phyloP scores from a whole-genome alignment of 768 basidiomycete genomes.

The Phanerochaete carnosa region DNA sequence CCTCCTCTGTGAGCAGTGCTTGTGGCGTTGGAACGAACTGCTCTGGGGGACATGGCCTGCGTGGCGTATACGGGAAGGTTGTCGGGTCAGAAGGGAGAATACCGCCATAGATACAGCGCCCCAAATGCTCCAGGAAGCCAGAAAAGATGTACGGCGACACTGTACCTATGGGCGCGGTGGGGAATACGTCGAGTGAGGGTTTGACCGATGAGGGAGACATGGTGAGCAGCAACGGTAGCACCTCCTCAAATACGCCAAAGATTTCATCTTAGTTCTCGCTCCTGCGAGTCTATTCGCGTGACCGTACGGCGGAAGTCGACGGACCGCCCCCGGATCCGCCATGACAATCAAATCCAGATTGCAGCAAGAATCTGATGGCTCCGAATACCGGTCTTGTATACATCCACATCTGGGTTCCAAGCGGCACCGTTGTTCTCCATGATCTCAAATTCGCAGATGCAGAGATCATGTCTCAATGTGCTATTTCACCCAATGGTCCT shows the following conservation, averaged over 20 bases:
- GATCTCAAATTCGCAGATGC: too few relatives aligned
- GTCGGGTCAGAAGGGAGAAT: constrained; percentile 36
- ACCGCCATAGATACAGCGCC: constrained; percentile 52
- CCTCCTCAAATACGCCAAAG: neutral
- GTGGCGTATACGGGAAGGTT: constrained; percentile 26
- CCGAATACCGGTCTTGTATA: neutral
- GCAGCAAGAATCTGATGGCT: neutral
- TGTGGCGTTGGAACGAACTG: constrained; percentile 18
- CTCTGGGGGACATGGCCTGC: constrained; percentile 19
- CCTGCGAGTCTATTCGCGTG: neutral
- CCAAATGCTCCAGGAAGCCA: constrained; percentile 63
- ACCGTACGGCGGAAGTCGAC: neutral
- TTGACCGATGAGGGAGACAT: neutral
- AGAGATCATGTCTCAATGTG: too few relatives aligned
- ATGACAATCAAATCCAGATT: neutral
- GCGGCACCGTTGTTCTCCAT: too few relatives aligned
- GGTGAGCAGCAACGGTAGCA: neutral
- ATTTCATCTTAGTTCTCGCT: neutral
- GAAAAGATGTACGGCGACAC: constrained; percentile 47
- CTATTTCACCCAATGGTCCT: too few relatives aligned
- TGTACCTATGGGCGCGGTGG: constrained; percentile 16
- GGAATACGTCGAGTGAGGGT: constrained; percentile 19
- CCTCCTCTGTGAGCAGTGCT: constrained; percentile 18
- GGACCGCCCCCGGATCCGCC: neutral
- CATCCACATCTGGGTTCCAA: too few relatives aligned